Conservation (phyloP, 495 filamentous ascomycete species). For the Penicillium ucsense region DNA sequence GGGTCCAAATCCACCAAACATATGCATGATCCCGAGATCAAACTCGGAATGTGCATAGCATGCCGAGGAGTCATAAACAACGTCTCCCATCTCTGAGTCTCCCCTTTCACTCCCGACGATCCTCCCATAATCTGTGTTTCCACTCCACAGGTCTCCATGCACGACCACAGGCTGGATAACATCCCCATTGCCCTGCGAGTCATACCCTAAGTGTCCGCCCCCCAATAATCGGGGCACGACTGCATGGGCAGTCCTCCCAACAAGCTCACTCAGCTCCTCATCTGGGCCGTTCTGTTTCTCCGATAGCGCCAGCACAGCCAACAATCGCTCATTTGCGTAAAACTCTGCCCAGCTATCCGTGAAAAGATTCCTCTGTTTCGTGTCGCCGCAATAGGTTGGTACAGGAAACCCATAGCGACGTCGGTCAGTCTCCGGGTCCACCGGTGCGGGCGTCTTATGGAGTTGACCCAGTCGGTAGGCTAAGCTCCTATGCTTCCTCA, state of each 20-base stretch:
- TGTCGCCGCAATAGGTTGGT: slow-evolving; percentile 77
- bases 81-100: slow-evolving; percentile 56
- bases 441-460: slow-evolving; percentile 66
- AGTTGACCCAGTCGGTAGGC: slow-evolving; percentile 69
- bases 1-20: slow-evolving; percentile 85
- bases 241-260: slow-evolving; percentile 48
- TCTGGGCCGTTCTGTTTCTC: slow-evolving; percentile 56
- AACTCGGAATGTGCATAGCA: slow-evolving; percentile 84
- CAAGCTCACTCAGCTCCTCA: slow-evolving; percentile 43
- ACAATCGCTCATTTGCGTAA: slow-evolving; percentile 64
- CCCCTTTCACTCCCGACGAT: slow-evolving; percentile 40
- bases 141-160: slow-evolving; percentile 88
- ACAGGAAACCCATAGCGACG: slow-evolving; percentile 74
- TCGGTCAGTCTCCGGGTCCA: slow-evolving; percentile 38
- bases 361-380: slow-evolving; percentile 66
- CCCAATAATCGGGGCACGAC: slow-evolving; percentile 69
- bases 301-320: slow-evolving; percentile 48
- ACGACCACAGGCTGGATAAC: slow-evolving; percentile 63
- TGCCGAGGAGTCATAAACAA: slow-evolving; percentile 73
- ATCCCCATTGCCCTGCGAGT: slow-evolving; percentile 31
- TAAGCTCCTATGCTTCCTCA: slow-evolving; percentile 30
- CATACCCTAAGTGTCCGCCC: slow-evolving; percentile 52
- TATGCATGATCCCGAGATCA: slow-evolving; percentile 86
- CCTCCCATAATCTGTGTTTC: slow-evolving; percentile 62
- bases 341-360: slow-evolving; percentile 69